Evolutionary conservation across 441 rosid species (phyloP).

Genomic region (Metrosideros polymorpha): DNA sequence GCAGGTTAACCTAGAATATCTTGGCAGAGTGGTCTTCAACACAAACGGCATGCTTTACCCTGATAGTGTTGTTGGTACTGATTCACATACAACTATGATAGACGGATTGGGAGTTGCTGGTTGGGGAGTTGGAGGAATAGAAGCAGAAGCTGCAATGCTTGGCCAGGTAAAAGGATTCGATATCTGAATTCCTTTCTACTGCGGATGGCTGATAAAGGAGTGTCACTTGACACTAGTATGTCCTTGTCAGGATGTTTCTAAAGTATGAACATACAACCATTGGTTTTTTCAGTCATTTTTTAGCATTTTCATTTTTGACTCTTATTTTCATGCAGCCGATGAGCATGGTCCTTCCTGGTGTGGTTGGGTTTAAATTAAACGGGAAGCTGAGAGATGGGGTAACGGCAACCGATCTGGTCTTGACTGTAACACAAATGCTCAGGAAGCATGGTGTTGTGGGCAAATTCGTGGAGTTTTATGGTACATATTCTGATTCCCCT

Average conservation of each 20-base stretch:
- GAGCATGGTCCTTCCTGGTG: slow-evolving; percentile 83
- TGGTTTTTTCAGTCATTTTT: not conserved
- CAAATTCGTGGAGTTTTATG: slow-evolving; percentile 63
- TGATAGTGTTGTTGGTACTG: slow-evolving; percentile 73
- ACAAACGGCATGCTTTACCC: slow-evolving; percentile 48
- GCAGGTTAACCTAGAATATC: slow-evolving; percentile 61
- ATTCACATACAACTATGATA: slow-evolving; percentile 75
- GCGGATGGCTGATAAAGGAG: not conserved
- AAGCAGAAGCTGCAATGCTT: slow-evolving; percentile 79
- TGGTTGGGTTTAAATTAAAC: slow-evolving; percentile 51
- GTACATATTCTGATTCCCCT: slow-evolving; percentile 13
- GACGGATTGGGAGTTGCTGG: slow-evolving; percentile 75
- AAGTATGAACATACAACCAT: not conserved
- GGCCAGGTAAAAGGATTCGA: slow-evolving; percentile 42
- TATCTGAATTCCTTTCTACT: not conserved
- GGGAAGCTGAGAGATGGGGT: slow-evolving; percentile 56
- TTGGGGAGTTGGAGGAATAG: slow-evolving; percentile 80
- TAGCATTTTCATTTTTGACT: not conserved
- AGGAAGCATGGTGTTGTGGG: slow-evolving; percentile 76
- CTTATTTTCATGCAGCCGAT: slow-evolving; percentile 40
- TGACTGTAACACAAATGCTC: slow-evolving; percentile 61
- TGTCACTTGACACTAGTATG: not conserved
- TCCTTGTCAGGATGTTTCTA: not conserved
- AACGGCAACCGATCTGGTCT: slow-evolving; percentile 67
- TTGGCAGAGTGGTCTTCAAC: slow-evolving; percentile 65